phyloP scores from a whole-genome alignment of 1,139 yeast genomes.

The Scheffersomyces segobiensis region DNA sequence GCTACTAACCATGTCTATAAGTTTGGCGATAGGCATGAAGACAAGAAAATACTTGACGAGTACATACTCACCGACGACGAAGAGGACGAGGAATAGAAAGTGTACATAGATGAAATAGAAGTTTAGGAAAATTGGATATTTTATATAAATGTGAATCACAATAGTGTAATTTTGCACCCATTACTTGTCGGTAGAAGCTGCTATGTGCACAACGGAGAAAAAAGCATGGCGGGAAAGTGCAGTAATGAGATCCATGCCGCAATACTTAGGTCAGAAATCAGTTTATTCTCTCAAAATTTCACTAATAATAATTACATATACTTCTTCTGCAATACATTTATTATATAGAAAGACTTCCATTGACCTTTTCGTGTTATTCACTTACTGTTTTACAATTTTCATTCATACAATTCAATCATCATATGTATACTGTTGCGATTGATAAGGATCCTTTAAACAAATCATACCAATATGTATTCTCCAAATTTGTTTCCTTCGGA shows the following conservation, averaged over 20 bases:
- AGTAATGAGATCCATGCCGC: background rate
- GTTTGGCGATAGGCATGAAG: background rate
- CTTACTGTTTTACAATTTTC: background rate
- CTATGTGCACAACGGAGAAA: background rate
- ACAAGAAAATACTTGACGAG: constrained; percentile 39
- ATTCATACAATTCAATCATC: background rate
- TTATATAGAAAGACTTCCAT: background rate
- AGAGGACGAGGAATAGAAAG: constrained; percentile 4
- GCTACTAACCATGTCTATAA: constrained; percentile 10
- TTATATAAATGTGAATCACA: no score
- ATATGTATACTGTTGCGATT: no score
- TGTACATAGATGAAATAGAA: background rate
- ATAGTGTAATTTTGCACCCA: background rate
- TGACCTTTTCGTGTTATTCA: background rate
- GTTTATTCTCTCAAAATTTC: background rate
- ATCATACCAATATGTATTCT: constrained; percentile 35
- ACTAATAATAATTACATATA: no score
- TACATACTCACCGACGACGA: constrained; percentile 49
- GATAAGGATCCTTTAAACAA: background rate
- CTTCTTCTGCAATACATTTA: no score
- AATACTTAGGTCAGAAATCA: background rate
- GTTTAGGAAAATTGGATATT: no score
- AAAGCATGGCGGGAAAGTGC: no score
- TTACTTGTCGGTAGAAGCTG: background rate
- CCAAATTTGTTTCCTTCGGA: constrained; percentile 48